A percentile compares a stretch with the other conserved stretches of the same genome.
Evolutionary conservation across 352 stramenopile genomes (phyloP).

Genomic region (Phytopythium delawarense): DNA sequence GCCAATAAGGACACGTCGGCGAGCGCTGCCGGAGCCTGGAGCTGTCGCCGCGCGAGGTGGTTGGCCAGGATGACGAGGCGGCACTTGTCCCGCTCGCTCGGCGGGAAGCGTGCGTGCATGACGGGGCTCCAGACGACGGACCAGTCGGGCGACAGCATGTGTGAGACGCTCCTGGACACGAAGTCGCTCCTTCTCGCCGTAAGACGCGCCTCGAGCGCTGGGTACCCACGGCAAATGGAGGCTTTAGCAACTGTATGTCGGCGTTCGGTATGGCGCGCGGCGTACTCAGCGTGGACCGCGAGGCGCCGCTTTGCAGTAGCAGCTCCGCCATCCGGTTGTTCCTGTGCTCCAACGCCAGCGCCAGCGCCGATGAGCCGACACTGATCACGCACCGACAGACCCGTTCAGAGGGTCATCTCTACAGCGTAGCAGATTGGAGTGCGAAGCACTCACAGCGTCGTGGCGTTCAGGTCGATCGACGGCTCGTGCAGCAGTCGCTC

Average conservation of each 20-base stretch:
- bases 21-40: background rate
- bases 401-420: background rate
- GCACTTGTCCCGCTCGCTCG: constrained; percentile 50
- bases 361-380: constrained; percentile 49
- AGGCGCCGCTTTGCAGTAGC: constrained; percentile 47
- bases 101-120: constrained; percentile 49
- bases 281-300: constrained; percentile 39
- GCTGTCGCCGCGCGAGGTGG: constrained; percentile 20
- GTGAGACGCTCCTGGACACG: constrained; percentile 32
- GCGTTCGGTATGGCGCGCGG: background rate
- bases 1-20: background rate
- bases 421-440: background rate
- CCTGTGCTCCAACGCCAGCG: constrained; percentile 39
- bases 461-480: constrained; percentile 48
- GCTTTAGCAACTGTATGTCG: background rate
- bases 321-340: constrained; percentile 39
- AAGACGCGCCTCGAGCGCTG: constrained; percentile 24
- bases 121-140: constrained; percentile 50
- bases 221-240: background rate
- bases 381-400: constrained; percentile 12
- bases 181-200: constrained; percentile 20
- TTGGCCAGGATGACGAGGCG: constrained; percentile 55
- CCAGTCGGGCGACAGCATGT: constrained; percentile 51
- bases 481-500: constrained; percentile 32
- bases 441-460: constrained; percentile 36